Base-by-base conservation (phyloP, 768 basidiomycete species). In the Gymnopilus junonius region DNA sequence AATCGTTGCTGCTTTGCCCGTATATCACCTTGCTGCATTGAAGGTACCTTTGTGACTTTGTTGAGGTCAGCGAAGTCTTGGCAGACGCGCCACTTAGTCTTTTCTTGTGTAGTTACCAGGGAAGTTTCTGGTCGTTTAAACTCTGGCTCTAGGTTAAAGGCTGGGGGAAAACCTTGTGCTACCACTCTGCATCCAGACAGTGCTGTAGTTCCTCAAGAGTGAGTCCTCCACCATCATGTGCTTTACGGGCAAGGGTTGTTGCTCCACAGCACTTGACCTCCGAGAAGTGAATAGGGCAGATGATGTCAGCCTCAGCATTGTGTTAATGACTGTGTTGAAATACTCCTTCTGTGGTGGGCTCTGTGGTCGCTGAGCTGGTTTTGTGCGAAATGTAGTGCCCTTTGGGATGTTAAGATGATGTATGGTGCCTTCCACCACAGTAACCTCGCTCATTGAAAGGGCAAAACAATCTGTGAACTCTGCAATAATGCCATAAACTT, bases 1-100 rank as follows among this genome's bases (percentile, higher is more conserved):
- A 83, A 64, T 0, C 64, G 8, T 31, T 72, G 73, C 59, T 83
- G 80, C 58, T 82, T 83, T 1, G 69, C 68, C 0, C 69, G 50
- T 0, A 84, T 79, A 65, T 83, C 75, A 0, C 81, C 78, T 32
- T 79, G 77, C 1, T 68, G 72, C 62, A 79, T 61, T 15, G 75
- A 69, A 1, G 74, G 67, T 0, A 76, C 64, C 43, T 74, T 46
- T 0, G 70, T 75, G 7, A 73, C 65, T 5, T 71, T 69, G 57
- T 78, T 81, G 32, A 83, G 62, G 25, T 73, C 66, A 0, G 29
- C 60, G 50, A 78, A 83, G 54, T 79, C 75, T 50, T 79, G 78
- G 63, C 76, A 78, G 0, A 80, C 65, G 8, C 78, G 27, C 76
- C 75, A 81, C 37, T 78, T 77, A 8, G 8, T 20, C 39, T 40